Percentiles rank a stretch among this genome's conserved stretches.
phyloP scores from a whole-genome alignment of 768 basidiomycete genomes.

The Tremella mesenterica region DNA sequence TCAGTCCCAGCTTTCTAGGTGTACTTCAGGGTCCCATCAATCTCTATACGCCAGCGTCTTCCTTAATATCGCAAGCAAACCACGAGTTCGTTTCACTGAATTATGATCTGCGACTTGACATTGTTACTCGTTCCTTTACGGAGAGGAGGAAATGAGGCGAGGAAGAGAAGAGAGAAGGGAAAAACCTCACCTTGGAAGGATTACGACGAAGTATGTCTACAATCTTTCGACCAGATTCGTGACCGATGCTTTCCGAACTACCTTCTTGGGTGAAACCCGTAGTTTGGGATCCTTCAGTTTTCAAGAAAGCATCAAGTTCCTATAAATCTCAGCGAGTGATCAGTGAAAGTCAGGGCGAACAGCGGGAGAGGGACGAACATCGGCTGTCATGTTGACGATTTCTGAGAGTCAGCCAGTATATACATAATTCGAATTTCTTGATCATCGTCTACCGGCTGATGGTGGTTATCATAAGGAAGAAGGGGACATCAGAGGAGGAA shows the following conservation, averaged over 20 bases:
- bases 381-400: constrained; percentile 46
- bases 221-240: constrained; percentile 44
- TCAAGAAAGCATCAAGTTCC: constrained; percentile 45
- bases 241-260: constrained; percentile 41
- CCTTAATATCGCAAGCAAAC: background rate
- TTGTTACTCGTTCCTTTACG: no score
- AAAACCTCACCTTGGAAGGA: constrained; percentile 37
- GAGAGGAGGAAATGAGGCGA: no score
- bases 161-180: background rate
- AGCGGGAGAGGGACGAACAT: constrained; percentile 12
- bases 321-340: constrained; percentile 4
- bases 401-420: constrained; percentile 19
- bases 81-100: background rate
- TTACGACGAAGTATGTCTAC: constrained; percentile 46
- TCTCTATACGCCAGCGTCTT: no score
- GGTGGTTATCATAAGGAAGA: background rate
- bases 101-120: no score
- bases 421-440: background rate
- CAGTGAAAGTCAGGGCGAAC: background rate
- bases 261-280: constrained; percentile 42
- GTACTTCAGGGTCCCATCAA: background rate
- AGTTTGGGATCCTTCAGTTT: constrained; percentile 36
- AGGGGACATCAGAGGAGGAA: background rate
- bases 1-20: background rate
- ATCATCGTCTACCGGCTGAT: no score